A percentile compares a stretch with the other conserved stretches of the same genome.
These are phyloP conservation scores for Kodamaea leandrae DNA, from an alignment of 805 yeast species.

Conservation along the genomic window DNA sequence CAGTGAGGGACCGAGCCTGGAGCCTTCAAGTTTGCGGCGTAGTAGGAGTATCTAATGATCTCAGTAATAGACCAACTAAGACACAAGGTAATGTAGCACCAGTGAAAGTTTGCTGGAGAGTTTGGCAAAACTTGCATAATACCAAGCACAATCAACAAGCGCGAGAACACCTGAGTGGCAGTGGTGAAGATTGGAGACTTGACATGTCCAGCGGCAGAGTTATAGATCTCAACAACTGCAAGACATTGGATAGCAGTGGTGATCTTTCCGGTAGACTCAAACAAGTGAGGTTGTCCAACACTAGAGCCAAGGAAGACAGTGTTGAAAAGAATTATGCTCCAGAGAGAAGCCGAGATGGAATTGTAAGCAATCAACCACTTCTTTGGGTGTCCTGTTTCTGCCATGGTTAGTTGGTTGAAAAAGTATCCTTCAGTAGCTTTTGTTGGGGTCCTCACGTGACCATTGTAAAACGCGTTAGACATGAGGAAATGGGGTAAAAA, in stretches of 20 bases:
- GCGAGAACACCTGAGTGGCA: slow-evolving; percentile 79
- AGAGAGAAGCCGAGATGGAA: slow-evolving; percentile 40
- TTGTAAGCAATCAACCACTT: slow-evolving; percentile 43
- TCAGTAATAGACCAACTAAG: slow-evolving; percentile 96
- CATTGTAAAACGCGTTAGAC: no score
- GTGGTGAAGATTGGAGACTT: slow-evolving; percentile 85
- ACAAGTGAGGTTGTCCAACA: slow-evolving; percentile 65
- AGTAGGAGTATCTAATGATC: slow-evolving; percentile 82
- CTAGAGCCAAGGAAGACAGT: slow-evolving; percentile 31
- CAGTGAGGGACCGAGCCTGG: slow-evolving; percentile 52
- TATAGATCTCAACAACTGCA: slow-evolving; percentile 79
- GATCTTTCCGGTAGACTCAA: slow-evolving; percentile 54
- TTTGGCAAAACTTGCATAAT: slow-evolving; percentile 72
- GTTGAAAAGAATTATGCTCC: slow-evolving; percentile 42
- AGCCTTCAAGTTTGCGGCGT: slow-evolving; percentile 62
- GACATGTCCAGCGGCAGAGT: slow-evolving; percentile 76
- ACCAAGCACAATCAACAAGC: slow-evolving; percentile 80
- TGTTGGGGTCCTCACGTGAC: slow-evolving; percentile 1
- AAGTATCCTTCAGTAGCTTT: slow-evolving; percentile 8
- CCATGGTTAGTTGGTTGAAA: slow-evolving; percentile 6
- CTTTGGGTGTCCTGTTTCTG: slow-evolving; percentile 21
- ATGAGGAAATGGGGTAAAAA: no score
- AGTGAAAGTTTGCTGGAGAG: slow-evolving; percentile 57
- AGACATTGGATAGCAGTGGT: slow-evolving; percentile 70
- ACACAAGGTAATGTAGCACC: slow-evolving; percentile 65